phyloP scores from a whole-genome alignment of 2,329 filamentous ascomycete genomes.

The Neonectria punicea region DNA sequence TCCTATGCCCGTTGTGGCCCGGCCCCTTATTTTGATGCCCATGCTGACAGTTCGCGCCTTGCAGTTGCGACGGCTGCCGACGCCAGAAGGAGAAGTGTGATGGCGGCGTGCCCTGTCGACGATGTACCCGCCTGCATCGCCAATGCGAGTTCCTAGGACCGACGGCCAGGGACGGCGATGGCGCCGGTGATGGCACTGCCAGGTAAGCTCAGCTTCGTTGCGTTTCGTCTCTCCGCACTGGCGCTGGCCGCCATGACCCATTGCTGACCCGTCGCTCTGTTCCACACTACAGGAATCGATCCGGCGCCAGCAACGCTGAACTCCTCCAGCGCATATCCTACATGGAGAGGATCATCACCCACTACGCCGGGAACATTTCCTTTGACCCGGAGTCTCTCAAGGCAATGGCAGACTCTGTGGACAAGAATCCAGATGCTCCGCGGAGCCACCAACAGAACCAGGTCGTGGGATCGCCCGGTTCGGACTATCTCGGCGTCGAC shows the following conservation, averaged over 20 bases:
- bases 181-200: conserved; percentile 37
- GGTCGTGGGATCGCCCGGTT: conserved; percentile 36
- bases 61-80: conserved; percentile 64
- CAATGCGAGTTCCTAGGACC: conserved; percentile 60
- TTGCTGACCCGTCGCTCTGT: conserved; percentile 25
- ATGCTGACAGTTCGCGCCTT: conserved; percentile 5
- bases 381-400: conserved; percentile 48
- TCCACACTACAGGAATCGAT: conserved; percentile 33
- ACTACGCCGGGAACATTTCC: conserved; percentile 56
- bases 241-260: not conserved
- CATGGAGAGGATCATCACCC: conserved; percentile 60
- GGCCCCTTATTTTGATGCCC: not conserved
- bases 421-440: conserved; percentile 41
- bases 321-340: conserved; percentile 42
- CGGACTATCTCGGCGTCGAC: conserved; percentile 44
- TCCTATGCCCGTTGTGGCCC: not conserved
- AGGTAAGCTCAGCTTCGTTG: conserved; percentile 27
- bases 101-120: conserved; percentile 63
- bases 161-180: conserved; percentile 43
- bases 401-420: conserved; percentile 55
- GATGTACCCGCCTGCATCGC: conserved; percentile 62
- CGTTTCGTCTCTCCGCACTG: not conserved
- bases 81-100: conserved; percentile 67
- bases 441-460: conserved; percentile 33
- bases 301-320: conserved; percentile 37